Conservation (phyloP, 2,329 filamentous ascomycete species). For the Thielaviopsis musarum region DNA sequence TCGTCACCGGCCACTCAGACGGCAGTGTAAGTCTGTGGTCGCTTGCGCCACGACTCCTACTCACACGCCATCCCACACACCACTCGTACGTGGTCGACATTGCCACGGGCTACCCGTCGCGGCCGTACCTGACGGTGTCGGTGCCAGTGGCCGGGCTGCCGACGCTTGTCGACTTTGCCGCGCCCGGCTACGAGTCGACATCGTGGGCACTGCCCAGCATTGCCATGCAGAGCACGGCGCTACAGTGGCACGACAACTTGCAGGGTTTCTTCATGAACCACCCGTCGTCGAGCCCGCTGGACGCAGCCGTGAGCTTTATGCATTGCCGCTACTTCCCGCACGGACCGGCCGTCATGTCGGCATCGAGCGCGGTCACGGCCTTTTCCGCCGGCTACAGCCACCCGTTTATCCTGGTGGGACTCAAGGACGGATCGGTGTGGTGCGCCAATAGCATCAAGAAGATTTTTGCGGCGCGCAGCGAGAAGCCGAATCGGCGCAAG, state of each 20-base stretch:
- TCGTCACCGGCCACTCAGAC: slow-evolving; percentile 38
- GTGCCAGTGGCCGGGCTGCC: slow-evolving; percentile 36
- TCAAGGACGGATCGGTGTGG: slow-evolving; percentile 36
- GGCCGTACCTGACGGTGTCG: slow-evolving; percentile 38
- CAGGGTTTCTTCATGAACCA: slow-evolving; percentile 36
- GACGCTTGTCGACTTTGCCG: slow-evolving; percentile 34
- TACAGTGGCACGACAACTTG: slow-evolving; percentile 38
- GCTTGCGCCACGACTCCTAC: slow-evolving; percentile 28
- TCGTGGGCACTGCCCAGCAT: slow-evolving; percentile 35
- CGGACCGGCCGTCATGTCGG: slow-evolving; percentile 33
- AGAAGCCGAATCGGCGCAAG: slow-evolving; percentile 24
- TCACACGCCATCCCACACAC: slow-evolving; percentile 37
- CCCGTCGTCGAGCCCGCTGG: slow-evolving; percentile 35
- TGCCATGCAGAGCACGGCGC: slow-evolving; percentile 33
- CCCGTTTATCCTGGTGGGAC: slow-evolving; percentile 36
- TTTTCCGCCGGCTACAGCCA: slow-evolving; percentile 33
- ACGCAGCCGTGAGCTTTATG: slow-evolving; percentile 35
- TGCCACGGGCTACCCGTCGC: slow-evolving; percentile 36
- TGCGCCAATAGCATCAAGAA: slow-evolving; percentile 28
- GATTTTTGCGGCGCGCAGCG: slow-evolving; percentile 24
- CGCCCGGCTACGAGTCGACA: slow-evolving; percentile 35
- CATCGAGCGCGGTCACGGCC: slow-evolving; percentile 33
- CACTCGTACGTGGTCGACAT: slow-evolving; percentile 37
- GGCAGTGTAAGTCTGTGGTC: slow-evolving; percentile 42
- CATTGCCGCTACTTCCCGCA: slow-evolving; percentile 36